A percentile compares a stretch with the other conserved stretches of the same genome.
phyloP scores from a whole-genome alignment of 768 basidiomycete genomes.

The Mycena galopus region DNA sequence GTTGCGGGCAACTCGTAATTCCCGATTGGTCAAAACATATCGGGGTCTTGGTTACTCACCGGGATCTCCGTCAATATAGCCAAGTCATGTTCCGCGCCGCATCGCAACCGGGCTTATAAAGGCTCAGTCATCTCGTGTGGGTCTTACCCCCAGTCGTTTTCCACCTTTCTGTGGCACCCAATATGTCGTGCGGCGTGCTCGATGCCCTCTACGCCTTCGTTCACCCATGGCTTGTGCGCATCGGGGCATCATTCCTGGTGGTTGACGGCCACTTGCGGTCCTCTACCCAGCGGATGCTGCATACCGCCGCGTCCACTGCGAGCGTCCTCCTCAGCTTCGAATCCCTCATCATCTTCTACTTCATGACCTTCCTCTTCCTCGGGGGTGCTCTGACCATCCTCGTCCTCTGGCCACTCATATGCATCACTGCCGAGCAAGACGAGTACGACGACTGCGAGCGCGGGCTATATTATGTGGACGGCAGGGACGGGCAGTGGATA shows the following conservation, averaged over 20 bases:
- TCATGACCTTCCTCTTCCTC: conserved; percentile 15
- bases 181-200: conserved; percentile 7
- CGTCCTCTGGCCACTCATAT: conserved; percentile 17
- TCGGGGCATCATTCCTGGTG: background rate
- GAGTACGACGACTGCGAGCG: conserved; percentile 23
- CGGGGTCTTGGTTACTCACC: background rate
- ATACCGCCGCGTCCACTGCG: background rate
- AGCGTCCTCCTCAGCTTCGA: conserved; percentile 22
- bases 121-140: background rate
- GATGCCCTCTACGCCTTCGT: background rate
- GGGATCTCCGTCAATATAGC: background rate
- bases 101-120: conserved; percentile 21
- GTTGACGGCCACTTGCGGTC: background rate
- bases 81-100: background rate
- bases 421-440: conserved; percentile 3
- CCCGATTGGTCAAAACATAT: too few species aligned
- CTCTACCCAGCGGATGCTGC: background rate
- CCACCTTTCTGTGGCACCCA: background rate
- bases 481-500: conserved; percentile 13
- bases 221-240: conserved; percentile 5
- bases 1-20: too few species aligned
- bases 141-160: background rate
- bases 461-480: conserved; percentile 12
- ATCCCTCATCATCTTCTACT: conserved; percentile 8
- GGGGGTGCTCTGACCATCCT: conserved; percentile 1